Percentiles rank a stretch among this genome's conserved stretches.
Evolutionary conservation across 805 yeast species (phyloP).

Genomic region (Zygosaccharomyces lentus): DNA sequence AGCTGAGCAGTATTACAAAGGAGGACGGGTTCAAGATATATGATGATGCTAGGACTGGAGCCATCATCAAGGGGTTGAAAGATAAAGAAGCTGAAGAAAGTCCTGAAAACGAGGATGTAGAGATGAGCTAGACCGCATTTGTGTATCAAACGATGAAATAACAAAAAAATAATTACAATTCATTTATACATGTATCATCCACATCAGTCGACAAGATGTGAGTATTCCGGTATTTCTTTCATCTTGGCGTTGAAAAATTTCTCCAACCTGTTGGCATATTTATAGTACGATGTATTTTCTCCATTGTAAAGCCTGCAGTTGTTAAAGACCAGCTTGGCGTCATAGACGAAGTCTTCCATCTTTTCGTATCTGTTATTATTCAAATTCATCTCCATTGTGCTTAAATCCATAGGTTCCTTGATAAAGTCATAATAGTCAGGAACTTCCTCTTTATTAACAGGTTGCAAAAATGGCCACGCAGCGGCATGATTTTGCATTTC

Average conservation of each 20-base stretch:
- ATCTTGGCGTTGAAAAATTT: slow-evolving; percentile 79
- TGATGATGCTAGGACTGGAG: slow-evolving; percentile 75
- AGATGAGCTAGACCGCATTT: slow-evolving; percentile 26
- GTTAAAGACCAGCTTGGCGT: slow-evolving; percentile 77
- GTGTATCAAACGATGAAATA: slow-evolving; percentile 7
- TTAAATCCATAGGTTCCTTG: slow-evolving; percentile 96
- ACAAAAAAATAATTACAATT: slow-evolving; percentile 1
- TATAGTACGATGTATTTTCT: slow-evolving; percentile 90
- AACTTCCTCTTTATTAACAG: slow-evolving; percentile 91
- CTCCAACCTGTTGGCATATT: slow-evolving; percentile 91
- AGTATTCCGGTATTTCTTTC: slow-evolving; percentile 87
- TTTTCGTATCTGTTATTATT: slow-evolving; percentile 89
- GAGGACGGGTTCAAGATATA: slow-evolving; percentile 84
- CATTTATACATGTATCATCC: not conserved
- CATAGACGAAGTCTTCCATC: slow-evolving; percentile 88
- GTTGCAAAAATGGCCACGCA: slow-evolving; percentile 95
- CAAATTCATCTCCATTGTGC: slow-evolving; percentile 90
- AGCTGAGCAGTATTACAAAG: slow-evolving; percentile 86
- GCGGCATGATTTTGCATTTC: slow-evolving; percentile 94
- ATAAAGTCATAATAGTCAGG: slow-evolving; percentile 95
- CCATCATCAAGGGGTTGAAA: slow-evolving; percentile 70
- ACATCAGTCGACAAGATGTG: slow-evolving; percentile 63
- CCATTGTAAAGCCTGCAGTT: slow-evolving; percentile 92
- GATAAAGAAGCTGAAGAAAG: slow-evolving; percentile 56
- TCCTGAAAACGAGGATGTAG: slow-evolving; percentile 32